phyloP scores from a whole-genome alignment of 2,329 filamentous ascomycete species.

The Penicillium janthinellum region DNA sequence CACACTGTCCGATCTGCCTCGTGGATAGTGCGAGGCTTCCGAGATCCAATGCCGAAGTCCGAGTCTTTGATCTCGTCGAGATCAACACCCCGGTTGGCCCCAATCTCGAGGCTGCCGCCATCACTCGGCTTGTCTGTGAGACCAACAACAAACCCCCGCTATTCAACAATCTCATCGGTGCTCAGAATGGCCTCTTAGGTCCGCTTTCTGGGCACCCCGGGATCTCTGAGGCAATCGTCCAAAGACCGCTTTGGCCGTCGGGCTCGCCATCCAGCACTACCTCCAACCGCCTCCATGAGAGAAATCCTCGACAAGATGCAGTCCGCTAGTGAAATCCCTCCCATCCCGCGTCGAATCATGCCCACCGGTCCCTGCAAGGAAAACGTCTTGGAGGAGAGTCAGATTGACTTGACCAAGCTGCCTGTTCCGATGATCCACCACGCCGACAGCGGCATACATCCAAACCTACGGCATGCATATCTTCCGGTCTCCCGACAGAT shows the following conservation, averaged over 20 bases:
- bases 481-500: constrained; percentile 48
- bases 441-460: constrained; percentile 54
- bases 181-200: constrained; percentile 47
- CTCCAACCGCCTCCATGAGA: constrained; percentile 39
- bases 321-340: constrained; percentile 35
- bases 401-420: constrained; percentile 49
- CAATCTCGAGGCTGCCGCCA: constrained; percentile 51
- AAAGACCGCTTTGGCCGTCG: constrained; percentile 45
- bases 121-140: constrained; percentile 51
- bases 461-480: constrained; percentile 56
- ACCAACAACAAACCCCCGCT: constrained; percentile 52
- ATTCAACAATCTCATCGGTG: constrained; percentile 56
- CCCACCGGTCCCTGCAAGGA: constrained; percentile 49
- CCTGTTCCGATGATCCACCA: constrained; percentile 49
- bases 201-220: constrained; percentile 52
- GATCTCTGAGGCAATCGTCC: constrained; percentile 37
- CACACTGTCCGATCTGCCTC: not conserved
- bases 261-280: constrained; percentile 47
- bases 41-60: not conserved
- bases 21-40: not conserved
- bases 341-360: constrained; percentile 37
- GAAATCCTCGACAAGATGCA: constrained; percentile 49
- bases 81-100: constrained; percentile 47
- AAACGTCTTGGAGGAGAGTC: constrained; percentile 38
- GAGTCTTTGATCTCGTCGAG: constrained; percentile 44